phyloP scores from a whole-genome alignment of 192 early-diverging fungal species.

The Borealophlyctis nickersoniae region DNA sequence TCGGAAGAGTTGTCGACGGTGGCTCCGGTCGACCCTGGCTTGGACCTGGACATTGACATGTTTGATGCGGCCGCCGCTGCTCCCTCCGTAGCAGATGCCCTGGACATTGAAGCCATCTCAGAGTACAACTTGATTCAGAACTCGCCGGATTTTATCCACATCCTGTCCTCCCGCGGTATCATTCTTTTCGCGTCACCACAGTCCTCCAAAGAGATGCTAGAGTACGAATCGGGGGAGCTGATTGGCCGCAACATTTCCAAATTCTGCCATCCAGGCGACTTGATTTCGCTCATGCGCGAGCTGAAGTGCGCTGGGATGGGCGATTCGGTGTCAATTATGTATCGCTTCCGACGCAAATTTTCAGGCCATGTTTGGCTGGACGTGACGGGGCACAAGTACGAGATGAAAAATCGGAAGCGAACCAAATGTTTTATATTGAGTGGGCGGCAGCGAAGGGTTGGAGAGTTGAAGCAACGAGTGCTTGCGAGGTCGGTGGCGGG shows the following conservation, averaged over 20 bases:
- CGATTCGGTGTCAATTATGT: constrained; percentile 49
- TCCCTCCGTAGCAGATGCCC: too few relatives aligned
- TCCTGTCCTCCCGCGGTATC: constrained; percentile 63
- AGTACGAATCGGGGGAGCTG: constrained; percentile 47
- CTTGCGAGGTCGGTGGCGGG: constrained; percentile 1
- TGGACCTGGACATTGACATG: too few relatives aligned
- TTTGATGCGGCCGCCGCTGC: too few relatives aligned
- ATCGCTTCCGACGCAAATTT: constrained; percentile 55
- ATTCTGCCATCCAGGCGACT: constrained; percentile 58
- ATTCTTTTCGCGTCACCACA: constrained; percentile 60
- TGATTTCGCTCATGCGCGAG: constrained; percentile 64
- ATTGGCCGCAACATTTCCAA: constrained; percentile 46
- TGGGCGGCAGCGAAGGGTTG: constrained; percentile 30
- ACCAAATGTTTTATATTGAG: constrained; percentile 58
- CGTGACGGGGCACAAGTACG: constrained; percentile 51
- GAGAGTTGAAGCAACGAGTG: not conserved
- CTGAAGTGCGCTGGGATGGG: constrained; percentile 46
- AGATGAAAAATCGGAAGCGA: constrained; percentile 46
- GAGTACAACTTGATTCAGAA: constrained; percentile 13
- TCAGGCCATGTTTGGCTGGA: constrained; percentile 54
- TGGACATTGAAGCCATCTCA: too few relatives aligned
- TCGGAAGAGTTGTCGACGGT: too few relatives aligned
- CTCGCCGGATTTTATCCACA: constrained; percentile 60
- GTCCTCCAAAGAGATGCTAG: constrained; percentile 36
- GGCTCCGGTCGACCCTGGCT: too few relatives aligned